phyloP scores from a whole-genome alignment of 2,329 filamentous ascomycete genomes.

The Colletotrichum navitas region DNA sequence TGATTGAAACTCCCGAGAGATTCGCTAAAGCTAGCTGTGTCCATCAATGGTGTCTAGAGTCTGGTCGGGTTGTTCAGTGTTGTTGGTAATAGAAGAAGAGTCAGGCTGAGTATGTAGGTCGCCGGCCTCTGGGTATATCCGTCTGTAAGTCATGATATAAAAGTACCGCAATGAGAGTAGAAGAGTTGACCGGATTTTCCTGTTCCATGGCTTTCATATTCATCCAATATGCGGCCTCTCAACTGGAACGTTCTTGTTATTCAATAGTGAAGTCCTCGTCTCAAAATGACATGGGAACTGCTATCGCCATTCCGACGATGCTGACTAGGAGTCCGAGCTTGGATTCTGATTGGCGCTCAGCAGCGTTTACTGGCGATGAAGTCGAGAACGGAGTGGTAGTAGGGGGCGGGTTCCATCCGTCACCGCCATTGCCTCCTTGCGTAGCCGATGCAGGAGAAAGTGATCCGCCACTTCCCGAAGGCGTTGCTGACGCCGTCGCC shows the following conservation, averaged over 20 bases:
- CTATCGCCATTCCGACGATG: neutral
- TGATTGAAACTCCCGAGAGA: too few relatives aligned
- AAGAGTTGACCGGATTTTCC: neutral
- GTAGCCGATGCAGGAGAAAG: slow-evolving; percentile 19
- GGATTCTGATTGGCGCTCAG: slow-evolving; percentile 10
- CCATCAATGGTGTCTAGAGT: neutral
- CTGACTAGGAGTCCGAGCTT: neutral
- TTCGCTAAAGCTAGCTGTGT: neutral
- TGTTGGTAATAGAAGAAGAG: slow-evolving; percentile 32
- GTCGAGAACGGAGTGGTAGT: slow-evolving; percentile 25
- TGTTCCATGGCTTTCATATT: neutral
- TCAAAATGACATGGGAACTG: neutral
- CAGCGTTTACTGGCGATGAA: slow-evolving; percentile 22
- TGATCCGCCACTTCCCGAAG: slow-evolving; percentile 13
- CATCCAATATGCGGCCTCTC: neutral
- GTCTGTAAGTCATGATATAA: slow-evolving; percentile 28
- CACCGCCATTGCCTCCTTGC: slow-evolving; percentile 14
- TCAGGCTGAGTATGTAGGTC: slow-evolving; percentile 40
- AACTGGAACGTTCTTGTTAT: neutral
- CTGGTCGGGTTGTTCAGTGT: neutral
- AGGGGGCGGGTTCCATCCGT: slow-evolving; percentile 26
- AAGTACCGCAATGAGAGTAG: neutral
- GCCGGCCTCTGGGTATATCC: slow-evolving; percentile 40
- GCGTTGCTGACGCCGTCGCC: slow-evolving; percentile 17
- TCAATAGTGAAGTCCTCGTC: rapidly evolving